Conservation (phyloP, 2,329 filamentous ascomycete genomes). For the Venturia carpophila region DNA sequence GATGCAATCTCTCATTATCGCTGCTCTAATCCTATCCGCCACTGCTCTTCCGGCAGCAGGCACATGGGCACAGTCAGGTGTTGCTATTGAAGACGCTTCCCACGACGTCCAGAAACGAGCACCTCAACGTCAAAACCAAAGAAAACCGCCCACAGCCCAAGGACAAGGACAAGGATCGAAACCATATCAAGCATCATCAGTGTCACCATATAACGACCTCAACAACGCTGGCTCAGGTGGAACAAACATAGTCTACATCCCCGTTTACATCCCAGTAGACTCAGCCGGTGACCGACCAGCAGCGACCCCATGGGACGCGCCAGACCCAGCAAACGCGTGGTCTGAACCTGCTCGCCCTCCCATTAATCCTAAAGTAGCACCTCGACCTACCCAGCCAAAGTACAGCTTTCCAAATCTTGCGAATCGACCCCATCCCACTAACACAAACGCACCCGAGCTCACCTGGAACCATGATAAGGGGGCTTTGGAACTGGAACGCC, state of each 20-base stretch:
- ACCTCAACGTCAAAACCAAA: neutral
- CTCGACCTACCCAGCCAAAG: neutral
- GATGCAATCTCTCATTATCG: neutral
- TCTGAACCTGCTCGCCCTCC: neutral
- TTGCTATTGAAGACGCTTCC: neutral
- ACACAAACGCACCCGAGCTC: neutral
- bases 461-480: neutral
- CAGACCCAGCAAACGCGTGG: neutral
- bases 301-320: too few relatives aligned
- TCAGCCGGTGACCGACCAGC: too few relatives aligned
- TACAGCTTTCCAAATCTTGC: neutral
- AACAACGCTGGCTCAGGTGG: too few relatives aligned
- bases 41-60: neutral
- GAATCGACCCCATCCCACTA: neutral
- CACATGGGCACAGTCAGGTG: neutral
- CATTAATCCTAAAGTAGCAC: neutral
- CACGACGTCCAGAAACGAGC: neutral
- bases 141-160: too few relatives aligned
- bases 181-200: too few relatives aligned
- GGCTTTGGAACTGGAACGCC: neutral
- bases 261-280: too few relatives aligned
- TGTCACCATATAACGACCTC: too few relatives aligned
- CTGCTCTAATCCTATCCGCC: neutral
- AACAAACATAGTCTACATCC: too few relatives aligned
- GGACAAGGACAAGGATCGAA: too few relatives aligned